Base-by-base conservation (phyloP, 306 rosid genomes). In the Abrus precatorius region DNA sequence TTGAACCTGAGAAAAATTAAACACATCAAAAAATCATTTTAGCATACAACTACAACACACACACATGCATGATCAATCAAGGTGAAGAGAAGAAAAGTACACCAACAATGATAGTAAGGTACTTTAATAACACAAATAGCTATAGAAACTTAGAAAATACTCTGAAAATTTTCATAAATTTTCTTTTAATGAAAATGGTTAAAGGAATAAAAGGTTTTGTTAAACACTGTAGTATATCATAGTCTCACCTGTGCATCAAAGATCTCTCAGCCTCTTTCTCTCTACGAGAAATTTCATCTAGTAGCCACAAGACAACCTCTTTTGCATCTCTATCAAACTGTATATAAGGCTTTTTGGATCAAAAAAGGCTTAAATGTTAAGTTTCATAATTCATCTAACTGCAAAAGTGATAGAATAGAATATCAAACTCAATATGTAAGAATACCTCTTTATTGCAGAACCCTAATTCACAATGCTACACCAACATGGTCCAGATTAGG, bases 1-100 rank as follows among this genome's bases (percentile, higher is more conserved):
- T 33, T 60, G 66, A 60, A 60, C 43, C 43, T 60, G 41, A 32
- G 66, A 60, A 60, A 60, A 60, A 60, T 60, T 60, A 32, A 60
- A 32, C 43, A 59, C 28, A 30, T 9, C 1, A 30, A 57, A 29
- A 1, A 59, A 59, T 59, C n/a, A 29, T 30, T 32, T 32, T 14
- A 32, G 3, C 1, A 3, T 30, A 8, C 14, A 59, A 59, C 40
- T 59, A 10, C 1, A 59, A 59, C 30, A 29, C 9, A 3, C 47
- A 43, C 7, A 43, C 8, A 43, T 43, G 8, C 8, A 57, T 14
- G 29, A 3, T 10, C 28, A 28, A 57, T 29, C 66, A 32, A 60
- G 10, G 43, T 60, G 66, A 32, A 32, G 66, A 32, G 38, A 29
- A 57, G 38, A 11, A 57, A 10, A 9, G 38, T 13, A 60, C 7